These are phyloP conservation scores for Rhizophlyctis rosea DNA, from an alignment of 192 early-diverging fungal species.

Conservation along the genomic window DNA sequence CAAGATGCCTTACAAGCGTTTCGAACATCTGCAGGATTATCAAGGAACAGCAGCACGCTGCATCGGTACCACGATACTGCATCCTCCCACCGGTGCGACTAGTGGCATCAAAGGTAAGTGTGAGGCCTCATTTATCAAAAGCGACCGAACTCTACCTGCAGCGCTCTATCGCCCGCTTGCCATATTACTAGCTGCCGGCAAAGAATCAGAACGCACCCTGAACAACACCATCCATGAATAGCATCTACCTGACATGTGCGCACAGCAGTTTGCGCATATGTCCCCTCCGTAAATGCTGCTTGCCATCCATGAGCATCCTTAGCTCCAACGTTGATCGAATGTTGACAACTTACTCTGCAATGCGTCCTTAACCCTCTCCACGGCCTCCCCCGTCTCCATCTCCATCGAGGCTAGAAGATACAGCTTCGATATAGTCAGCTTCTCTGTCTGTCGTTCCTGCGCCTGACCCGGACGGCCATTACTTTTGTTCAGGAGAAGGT, in stretches of 20 bases:
- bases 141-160: conserved; percentile 6
- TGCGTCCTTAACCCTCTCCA: not conserved
- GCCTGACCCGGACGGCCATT: not conserved
- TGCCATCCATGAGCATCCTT: too few relatives aligned
- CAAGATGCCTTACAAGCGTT: conserved; percentile 13
- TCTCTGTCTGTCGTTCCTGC: not conserved
- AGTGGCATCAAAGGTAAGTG: not conserved
- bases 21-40: conserved; percentile 9
- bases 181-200: conserved; percentile 7
- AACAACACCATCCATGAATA: not conserved
- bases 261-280: not conserved
- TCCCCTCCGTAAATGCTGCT: not conserved
- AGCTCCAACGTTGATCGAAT: too few relatives aligned
- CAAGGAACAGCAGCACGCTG: conserved; percentile 15
- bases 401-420: not conserved
- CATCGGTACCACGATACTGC: conserved; percentile 17
- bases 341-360: not conserved
- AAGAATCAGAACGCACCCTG: not conserved
- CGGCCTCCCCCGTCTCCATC: not conserved
- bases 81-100: conserved; percentile 22
- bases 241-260: not conserved
- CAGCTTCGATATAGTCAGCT: not conserved
- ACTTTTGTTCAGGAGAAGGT: not conserved
- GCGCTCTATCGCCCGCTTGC: conserved; percentile 24
- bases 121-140: not conserved